Conservation (phyloP, 768 basidiomycete genomes). For the Hypholoma fasciculare region DNA sequence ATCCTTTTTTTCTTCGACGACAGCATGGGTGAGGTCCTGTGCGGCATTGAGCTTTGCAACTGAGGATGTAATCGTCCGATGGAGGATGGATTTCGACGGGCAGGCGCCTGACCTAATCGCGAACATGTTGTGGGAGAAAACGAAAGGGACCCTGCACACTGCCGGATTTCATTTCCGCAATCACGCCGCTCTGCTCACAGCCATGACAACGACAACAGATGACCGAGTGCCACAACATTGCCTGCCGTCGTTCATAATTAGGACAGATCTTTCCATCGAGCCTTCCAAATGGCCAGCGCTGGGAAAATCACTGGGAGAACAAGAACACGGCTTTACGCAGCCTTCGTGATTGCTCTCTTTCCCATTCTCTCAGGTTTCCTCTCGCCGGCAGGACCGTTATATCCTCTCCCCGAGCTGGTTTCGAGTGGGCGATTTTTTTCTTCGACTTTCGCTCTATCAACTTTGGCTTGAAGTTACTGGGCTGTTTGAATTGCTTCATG, state of each 20-base stretch:
- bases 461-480: neutral
- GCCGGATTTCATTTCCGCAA: neutral
- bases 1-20: conserved; percentile 56
- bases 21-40: conserved; percentile 23
- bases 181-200: neutral
- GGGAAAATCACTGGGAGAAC: neutral
- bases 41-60: neutral
- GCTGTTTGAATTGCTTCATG: neutral
- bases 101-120: neutral
- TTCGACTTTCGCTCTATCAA: conserved; percentile 1
- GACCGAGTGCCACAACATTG: neutral
- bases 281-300: neutral
- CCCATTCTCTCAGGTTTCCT: conserved; percentile 6
- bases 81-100: neutral
- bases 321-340: neutral
- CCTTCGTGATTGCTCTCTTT: conserved; percentile 9
- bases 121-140: conserved; percentile 1
- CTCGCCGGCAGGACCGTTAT: conserved; percentile 20
- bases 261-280: neutral
- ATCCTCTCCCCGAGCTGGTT: conserved; percentile 17
- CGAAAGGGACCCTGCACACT: neutral
- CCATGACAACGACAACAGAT: neutral
- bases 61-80: neutral
- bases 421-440: conserved; percentile 8
- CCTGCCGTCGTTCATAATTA: neutral